Evolutionary conservation across 192 early-diverging fungal genomes (phyloP).

Genomic region (Coemansia sp.): DNA sequence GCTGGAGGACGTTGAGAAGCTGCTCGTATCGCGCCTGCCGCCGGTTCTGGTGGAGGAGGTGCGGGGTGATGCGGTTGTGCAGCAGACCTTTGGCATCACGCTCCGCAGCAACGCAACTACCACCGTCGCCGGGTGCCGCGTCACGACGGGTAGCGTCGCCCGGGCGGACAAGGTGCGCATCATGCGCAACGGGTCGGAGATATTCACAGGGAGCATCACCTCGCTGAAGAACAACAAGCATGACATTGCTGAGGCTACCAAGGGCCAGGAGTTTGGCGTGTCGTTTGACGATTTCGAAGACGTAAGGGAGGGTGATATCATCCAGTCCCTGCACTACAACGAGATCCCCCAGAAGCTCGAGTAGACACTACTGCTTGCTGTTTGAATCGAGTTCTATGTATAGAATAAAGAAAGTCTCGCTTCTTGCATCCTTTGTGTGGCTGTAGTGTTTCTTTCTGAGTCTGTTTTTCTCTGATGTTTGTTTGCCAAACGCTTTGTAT

Average conservation of each 20-base stretch:
- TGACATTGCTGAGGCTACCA: conserved; percentile 83
- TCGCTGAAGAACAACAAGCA: conserved; percentile 86
- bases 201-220: conserved; percentile 70
- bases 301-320: conserved; percentile 77
- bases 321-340: conserved; percentile 67
- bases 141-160: conserved; percentile 71
- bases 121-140: conserved; percentile 80
- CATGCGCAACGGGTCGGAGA: conserved; percentile 62
- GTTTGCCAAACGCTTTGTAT: background rate
- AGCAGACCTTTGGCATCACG: conserved; percentile 82
- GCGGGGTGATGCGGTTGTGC: conserved; percentile 84
- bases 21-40: conserved; percentile 72
- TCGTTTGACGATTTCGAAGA: conserved; percentile 81
- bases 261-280: conserved; percentile 96
- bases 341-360: conserved; percentile 59
- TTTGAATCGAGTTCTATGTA: background rate
- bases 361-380: background rate
- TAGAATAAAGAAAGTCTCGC: too few relatives aligned
- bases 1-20: conserved; percentile 84
- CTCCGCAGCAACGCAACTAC: conserved; percentile 71
- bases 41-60: conserved; percentile 75
- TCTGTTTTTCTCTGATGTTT: background rate
- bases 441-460: background rate
- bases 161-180: conserved; percentile 64
- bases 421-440: background rate